Conservation (phyloP, 2,329 filamentous ascomycete genomes). For the Didymosphaeria variabile region DNA sequence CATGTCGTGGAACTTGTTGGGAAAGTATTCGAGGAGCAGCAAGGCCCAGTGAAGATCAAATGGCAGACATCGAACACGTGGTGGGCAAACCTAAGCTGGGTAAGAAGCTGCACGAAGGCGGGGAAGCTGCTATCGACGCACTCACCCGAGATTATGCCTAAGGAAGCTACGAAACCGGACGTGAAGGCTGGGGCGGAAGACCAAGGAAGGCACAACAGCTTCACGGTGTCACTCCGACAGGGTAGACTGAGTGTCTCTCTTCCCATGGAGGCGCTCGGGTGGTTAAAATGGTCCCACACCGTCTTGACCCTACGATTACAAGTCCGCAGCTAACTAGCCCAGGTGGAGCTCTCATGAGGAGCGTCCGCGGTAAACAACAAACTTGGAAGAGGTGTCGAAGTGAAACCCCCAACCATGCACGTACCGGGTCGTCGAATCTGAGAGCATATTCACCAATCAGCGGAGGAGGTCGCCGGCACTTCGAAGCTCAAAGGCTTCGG, state of each 20-base stretch:
- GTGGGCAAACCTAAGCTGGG: constrained; percentile 18
- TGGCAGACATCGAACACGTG: constrained; percentile 24
- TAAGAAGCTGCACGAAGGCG: constrained; percentile 22
- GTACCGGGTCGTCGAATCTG: constrained; percentile 27
- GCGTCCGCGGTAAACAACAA: constrained; percentile 41
- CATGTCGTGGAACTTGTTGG: constrained; percentile 33
- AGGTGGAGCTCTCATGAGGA: constrained; percentile 15
- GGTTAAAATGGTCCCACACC: constrained; percentile 23
- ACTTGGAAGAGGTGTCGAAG: constrained; percentile 43
- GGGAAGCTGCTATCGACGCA: constrained; percentile 18
- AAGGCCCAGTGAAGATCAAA: constrained; percentile 29
- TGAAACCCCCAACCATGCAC: constrained; percentile 40
- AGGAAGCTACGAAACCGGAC: constrained; percentile 14
- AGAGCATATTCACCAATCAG: constrained; percentile 38
- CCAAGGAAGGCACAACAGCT: constrained; percentile 10
- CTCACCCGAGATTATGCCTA: constrained; percentile 29
- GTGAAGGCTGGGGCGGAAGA: constrained; percentile 30
- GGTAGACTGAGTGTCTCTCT: constrained; percentile 11
- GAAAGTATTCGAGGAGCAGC: constrained; percentile 29
- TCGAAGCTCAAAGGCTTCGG: constrained; percentile 32
- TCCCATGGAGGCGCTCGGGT: constrained; percentile 16
- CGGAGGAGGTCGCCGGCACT: constrained; percentile 17
- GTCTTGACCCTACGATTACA: constrained; percentile 18
- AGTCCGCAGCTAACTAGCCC: constrained; percentile 19
- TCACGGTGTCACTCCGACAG: constrained; percentile 14